Base-by-base conservation (phyloP, 1,284 basidiomycete species). In the Cutaneotrichosporon sp. region DNA sequence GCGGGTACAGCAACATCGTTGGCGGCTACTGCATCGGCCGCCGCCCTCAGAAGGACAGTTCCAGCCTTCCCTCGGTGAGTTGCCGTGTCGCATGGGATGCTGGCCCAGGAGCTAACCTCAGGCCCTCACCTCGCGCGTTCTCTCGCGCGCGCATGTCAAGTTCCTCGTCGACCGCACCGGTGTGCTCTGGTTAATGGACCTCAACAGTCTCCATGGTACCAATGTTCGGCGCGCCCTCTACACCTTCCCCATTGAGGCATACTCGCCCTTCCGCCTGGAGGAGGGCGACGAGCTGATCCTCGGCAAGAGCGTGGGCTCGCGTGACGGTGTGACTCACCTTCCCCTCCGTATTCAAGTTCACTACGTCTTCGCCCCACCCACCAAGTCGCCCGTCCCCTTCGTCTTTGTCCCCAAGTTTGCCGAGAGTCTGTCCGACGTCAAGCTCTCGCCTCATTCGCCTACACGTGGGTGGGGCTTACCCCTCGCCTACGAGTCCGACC, bases 281-380 rank as follows among this genome's bases (percentile, higher is more conserved):
- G 50, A 76, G 20, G 59, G 62, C 20, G 72, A 74, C 56, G 42
- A 49, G 1, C 62, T 76, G 34, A 49, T 60, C n/a, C 59, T 75
- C 4, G 89, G 74, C 54, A 69, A 69, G 47, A 11, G 25, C 3
- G 64, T 75, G 25, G 18, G 34, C 42, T 38, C 49, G 31, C 24
- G 46, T 24, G 54, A 56, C 34, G 58, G 43, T 18, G 34, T 56
- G 4, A 38, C 42, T 22, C 57, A 62, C 51, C n/a, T 22, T 31
- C 60, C 58, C 1, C 18, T 59, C 8, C 47, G 52, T 5, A 22
- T 57, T 7, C 54, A 34, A n/a, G 46, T 62, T 43, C 25, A 52
- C 25, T 62, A 34, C 58, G 27, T 20, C 57, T 49, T 49, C 13
- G 9, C 31, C 8, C 47, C 47, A 22, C 36, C 43, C 25, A 14